Base-by-base conservation (phyloP, 495 filamentous ascomycete species). In the Neurospora sp. region DNA sequence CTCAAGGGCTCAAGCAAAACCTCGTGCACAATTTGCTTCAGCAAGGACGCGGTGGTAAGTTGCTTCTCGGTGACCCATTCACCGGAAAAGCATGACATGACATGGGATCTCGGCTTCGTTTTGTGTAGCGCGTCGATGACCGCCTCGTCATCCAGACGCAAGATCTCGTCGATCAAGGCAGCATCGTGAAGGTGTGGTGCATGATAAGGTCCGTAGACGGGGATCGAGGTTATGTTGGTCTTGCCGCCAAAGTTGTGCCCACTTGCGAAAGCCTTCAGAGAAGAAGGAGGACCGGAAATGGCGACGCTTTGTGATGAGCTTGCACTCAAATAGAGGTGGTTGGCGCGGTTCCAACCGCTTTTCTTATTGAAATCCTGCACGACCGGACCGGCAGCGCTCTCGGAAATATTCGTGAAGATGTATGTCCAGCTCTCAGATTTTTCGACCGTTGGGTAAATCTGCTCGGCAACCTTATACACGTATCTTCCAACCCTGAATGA, bases 131-230 rank as follows among this genome's bases (percentile, higher is more conserved):
- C 81, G 12, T 78, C 79, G 8, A 73, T 72, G 10, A 85, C 77
- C 8, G 71, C 77, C 31, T 81, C 72, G n/a, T 84, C 80, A 44
- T 82, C 75, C 38, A 86, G 78, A 5, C 77, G 75, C 37, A 94
- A 76, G 62, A 94, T 88, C 71, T 86, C 86, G 54, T 88, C 85
- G 46, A 92, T 83, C 75, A 94, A 88, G 16, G 83, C 83, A 18
- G 83, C 73, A 7, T 84, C 84, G 81, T 93, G 91, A 10, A 96
- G 81, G 79, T 96, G 92, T 1, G 85, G 76, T 14, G 93, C 92
- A 82, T 97, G 94, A 77, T 93, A 96, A 2, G 93, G 92, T 1
- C 90, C 93, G 75, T 92, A 90, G 27, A 96, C 89, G 0, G 92
- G 89, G 59, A 92, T 88, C n/a, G 86, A 86, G 6, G 87, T 85